Percentiles rank a stretch among this genome's conserved stretches.
phyloP scores from a whole-genome alignment of 495 filamentous ascomycete species.

The Neurospora pannonica region DNA sequence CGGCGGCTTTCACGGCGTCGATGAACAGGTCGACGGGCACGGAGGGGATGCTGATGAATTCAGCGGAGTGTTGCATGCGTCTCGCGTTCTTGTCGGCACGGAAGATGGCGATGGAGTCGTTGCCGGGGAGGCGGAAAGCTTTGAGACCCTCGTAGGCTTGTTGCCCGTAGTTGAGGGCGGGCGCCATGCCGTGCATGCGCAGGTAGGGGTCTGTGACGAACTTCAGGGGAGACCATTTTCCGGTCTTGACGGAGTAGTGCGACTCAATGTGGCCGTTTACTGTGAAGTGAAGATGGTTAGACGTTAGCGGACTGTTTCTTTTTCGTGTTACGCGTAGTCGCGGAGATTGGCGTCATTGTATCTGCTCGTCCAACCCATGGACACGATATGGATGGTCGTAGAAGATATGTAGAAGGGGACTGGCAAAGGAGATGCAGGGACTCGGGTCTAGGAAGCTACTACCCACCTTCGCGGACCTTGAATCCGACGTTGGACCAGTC shows the following conservation, averaged over 20 bases:
- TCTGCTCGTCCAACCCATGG: neutral
- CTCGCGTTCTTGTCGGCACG: slow-evolving; percentile 69
- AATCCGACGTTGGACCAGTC: slow-evolving; percentile 93
- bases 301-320: neutral
- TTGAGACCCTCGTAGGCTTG: slow-evolving; percentile 93
- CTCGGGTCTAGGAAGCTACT: neutral
- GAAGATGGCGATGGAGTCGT: slow-evolving; percentile 62
- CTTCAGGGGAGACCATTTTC: slow-evolving; percentile 60
- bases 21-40: slow-evolving; percentile 67
- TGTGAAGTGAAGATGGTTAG: slow-evolving; percentile 17
- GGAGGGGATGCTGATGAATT: slow-evolving; percentile 68
- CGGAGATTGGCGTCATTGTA: neutral
- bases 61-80: slow-evolving; percentile 70
- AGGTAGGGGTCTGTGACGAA: slow-evolving; percentile 74
- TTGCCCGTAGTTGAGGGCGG: slow-evolving; percentile 84
- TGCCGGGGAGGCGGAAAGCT: slow-evolving; percentile 66
- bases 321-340: neutral
- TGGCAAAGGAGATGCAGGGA: neutral
- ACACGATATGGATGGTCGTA: neutral
- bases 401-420: neutral
- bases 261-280: slow-evolving; percentile 74
- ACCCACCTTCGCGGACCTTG: slow-evolving; percentile 72
- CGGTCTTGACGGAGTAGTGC: slow-evolving; percentile 58
- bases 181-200: slow-evolving; percentile 80
- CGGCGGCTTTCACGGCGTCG: slow-evolving; percentile 63